These are phyloP conservation scores for Gymnopilus dilepis DNA, from an alignment of 768 basidiomycete genomes.

Conservation along the genomic window DNA sequence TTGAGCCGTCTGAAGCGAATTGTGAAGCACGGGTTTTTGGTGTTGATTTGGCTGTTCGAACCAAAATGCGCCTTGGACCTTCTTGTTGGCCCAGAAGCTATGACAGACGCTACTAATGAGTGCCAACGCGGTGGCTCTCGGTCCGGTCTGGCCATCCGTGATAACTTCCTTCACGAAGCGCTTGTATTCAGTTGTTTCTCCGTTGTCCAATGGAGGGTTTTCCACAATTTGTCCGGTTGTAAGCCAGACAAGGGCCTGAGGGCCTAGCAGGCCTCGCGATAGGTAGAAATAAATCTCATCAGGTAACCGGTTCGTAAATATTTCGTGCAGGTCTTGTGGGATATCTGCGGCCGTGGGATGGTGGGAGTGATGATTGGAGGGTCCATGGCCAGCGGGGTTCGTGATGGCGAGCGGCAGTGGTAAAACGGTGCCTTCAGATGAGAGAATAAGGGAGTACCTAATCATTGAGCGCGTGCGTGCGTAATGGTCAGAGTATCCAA, in stretches of 20 bases:
- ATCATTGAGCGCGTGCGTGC: constrained; percentile 90
- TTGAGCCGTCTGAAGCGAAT: constrained; percentile 78
- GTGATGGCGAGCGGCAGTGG: constrained; percentile 78
- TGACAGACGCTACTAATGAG: constrained; percentile 83
- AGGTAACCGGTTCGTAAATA: constrained; percentile 92
- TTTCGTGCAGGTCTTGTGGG: constrained; percentile 89
- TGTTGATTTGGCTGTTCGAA: constrained; percentile 65
- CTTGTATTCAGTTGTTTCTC: constrained; percentile 93
- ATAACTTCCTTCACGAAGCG: constrained; percentile 96
- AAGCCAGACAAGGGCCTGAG: constrained; percentile 94
- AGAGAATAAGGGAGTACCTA: constrained; percentile 89
- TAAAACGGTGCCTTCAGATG: constrained; percentile 82
- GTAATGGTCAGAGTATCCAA: constrained; percentile 84
- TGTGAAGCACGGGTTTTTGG: constrained; percentile 71
- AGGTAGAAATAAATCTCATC: constrained; percentile 98
- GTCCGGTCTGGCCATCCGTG: constrained; percentile 93
- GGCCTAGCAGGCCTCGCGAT: constrained; percentile 87
- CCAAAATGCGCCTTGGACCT: constrained; percentile 79
- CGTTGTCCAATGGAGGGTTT: constrained; percentile 89
- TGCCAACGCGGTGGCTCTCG: constrained; percentile 89
- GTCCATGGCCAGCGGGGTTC: constrained; percentile 51
- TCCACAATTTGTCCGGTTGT: constrained; percentile 86
- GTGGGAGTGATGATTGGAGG: constrained; percentile 61
- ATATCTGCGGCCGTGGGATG: constrained; percentile 87
- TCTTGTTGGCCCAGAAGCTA: constrained; percentile 79